Base-by-base conservation (phyloP, 495 filamentous ascomycete species). In the Astrothelium subdiscretum region DNA sequence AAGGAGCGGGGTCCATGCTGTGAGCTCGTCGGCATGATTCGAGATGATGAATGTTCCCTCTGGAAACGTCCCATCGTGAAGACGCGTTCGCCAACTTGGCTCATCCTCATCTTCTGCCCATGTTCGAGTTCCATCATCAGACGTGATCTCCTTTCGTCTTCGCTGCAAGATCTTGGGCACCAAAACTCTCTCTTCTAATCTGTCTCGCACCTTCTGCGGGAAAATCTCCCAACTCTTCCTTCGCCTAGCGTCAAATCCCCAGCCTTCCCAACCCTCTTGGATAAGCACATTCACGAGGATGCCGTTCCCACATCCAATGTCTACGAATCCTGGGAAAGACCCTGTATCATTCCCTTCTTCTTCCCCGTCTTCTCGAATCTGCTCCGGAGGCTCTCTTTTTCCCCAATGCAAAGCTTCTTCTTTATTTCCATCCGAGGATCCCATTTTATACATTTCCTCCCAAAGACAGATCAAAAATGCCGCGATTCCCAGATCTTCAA, bases 11-110 rank as follows among this genome's bases (percentile, higher is more conserved):
- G 95, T 97, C 94, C 94, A 98, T 3, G 89, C 81, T 1, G 95
- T 97, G 12, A 98, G 78, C 74, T 98, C 91, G 71, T 98, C 94
- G 24, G 94, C 90, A 70, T 97, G 94, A 69, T 97, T 97, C 48
- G 90, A 92, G 63, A 98, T 91, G 60, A 98, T 88, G 68, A 98
- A 98, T 0, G 90, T 95, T 31, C 85, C 84, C 31, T 73, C 69
- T 0, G 82, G 81, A 70, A 96, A 96, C 40, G 78, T 68, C 51
- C 91, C 94, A 32, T 87, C 77, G 65, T 92, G 87, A 40, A 63
- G 59, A 20, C 24, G 26, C 29, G 20, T 0, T 4, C 59, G 66
- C 35, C 82, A 78, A 42, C 69, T 70, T 31, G 27, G 40, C 26
- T 72, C 70, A 40, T 72, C 71, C 40, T 68, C 62, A 44, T 73